Evolutionary conservation across 768 basidiomycete genomes (phyloP), one percentile per base, ranked within the genome.

Genomic region (Tricholoma terreum): DNA sequence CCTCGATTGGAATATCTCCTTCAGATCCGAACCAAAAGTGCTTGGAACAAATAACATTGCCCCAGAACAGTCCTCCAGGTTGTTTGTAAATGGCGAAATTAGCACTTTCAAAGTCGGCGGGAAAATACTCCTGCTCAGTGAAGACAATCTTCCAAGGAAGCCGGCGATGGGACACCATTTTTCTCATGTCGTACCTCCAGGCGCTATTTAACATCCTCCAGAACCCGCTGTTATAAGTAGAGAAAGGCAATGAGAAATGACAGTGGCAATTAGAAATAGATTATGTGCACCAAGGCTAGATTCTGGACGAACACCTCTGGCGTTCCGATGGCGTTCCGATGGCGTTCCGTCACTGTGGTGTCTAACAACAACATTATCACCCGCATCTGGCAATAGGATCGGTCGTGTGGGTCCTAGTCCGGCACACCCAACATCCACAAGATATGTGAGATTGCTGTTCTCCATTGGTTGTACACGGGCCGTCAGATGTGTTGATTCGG

Each of bases 351-450:
- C 17, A 55, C 48, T 12, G 61, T 56, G 21, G 58, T 48, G 6
- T n/a, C 58, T 54, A 45, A 61, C 56, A 3, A 56, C 57, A 30
- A 61, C 30, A 36, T 61, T 61, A 14, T 56, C 50, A 3, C 49
- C 46, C 1, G 54, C 54, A 52, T 57, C n/a, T 33, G 60, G 58
- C 1, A 61, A 55, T 33, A 56, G 38, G 35, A 61, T 58, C 6
- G 57, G 60, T 6, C 57, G 40, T 33, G 33, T 43, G 19, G 45
- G 53, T 12, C 60, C 60, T 19, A 57, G 58, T 30, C 57, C 60
- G 17, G 57, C 60, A 19, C 57, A 61, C 19, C 57, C 60, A 17
- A 58, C 57, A n/a, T n/a, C n/a, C n/a, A n/a, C n/a, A n/a, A n/a
- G 54, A 48, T 61, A 61, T 8, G 60, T 58, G 50, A 52, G n/a